A percentile compares a stretch with the other conserved stretches of the same genome.
phyloP scores from a whole-genome alignment of 2,329 filamentous ascomycete species.

The Cordyceps cicadae region DNA sequence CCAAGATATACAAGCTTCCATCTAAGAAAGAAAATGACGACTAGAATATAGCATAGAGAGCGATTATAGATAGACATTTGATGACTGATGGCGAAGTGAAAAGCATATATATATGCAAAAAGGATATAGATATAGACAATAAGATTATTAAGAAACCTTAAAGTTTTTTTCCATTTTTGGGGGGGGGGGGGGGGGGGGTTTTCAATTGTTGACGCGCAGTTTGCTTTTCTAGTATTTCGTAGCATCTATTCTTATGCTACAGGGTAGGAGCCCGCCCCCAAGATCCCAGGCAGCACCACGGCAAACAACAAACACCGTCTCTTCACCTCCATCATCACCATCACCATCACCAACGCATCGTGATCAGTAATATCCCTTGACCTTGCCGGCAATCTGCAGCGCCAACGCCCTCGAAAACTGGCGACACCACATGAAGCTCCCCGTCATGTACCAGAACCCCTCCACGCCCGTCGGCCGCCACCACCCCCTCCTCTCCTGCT shows the following conservation, averaged over 20 bases:
- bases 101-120: not conserved
- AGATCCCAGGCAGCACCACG: too few relatives aligned
- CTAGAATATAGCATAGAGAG: not conserved
- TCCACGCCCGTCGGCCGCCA: constrained; percentile 30
- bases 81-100: not conserved
- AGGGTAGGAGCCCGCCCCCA: not conserved
- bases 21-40: not conserved
- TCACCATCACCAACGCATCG: not conserved
- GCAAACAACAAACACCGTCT: too few relatives aligned
- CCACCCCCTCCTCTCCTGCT: constrained; percentile 20
- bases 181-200: not conserved
- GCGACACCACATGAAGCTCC: constrained; percentile 26
- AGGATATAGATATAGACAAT: not conserved
- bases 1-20: not conserved
- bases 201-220: not conserved
- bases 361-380: not conserved
- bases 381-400: constrained; percentile 25
- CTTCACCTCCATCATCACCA: too few relatives aligned
- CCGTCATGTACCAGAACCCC: constrained; percentile 32
- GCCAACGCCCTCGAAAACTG: constrained; percentile 29
- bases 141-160: too few relatives aligned
- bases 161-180: too few relatives aligned
- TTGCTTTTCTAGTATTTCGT: not conserved
- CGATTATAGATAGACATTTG: not conserved
- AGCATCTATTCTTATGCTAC: not conserved